A percentile compares a stretch with the other conserved stretches of the same genome.
phyloP scores from a whole-genome alignment of 345 rosid species.

The Kandelia obovata region DNA sequence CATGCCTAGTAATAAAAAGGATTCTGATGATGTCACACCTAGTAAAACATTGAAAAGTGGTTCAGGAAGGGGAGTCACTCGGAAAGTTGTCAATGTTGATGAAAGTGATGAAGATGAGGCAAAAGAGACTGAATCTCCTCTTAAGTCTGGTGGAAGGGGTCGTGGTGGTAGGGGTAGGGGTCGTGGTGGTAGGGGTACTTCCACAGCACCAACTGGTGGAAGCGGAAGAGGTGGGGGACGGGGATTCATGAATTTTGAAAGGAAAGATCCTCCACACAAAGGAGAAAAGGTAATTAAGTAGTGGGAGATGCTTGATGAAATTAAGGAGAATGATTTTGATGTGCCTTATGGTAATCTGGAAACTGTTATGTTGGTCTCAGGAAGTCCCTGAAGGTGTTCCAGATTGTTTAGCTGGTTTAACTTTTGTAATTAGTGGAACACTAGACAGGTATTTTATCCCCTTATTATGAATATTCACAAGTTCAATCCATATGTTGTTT shows the following conservation, averaged over 20 bases:
- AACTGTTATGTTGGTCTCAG: constrained; percentile 42
- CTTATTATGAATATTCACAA: constrained; percentile 2
- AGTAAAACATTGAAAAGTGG: constrained; percentile 74
- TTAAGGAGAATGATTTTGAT: background rate
- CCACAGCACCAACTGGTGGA: constrained; percentile 59
- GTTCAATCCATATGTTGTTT: background rate
- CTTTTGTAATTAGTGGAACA: constrained; percentile 97
- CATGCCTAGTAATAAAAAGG: constrained; percentile 40
- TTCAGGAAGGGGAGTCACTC: constrained; percentile 62
- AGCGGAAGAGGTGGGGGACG: constrained; percentile 93
- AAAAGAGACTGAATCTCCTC: constrained; percentile 49
- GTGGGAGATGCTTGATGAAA: constrained; percentile 3
- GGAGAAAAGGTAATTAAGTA: constrained; percentile 77
- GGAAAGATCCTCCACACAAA: constrained; percentile 99
- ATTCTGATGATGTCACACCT: constrained; percentile 48
- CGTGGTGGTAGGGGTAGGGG: constrained; percentile 93
- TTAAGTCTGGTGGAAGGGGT: constrained; percentile 72
- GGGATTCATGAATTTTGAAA: constrained; percentile 86
- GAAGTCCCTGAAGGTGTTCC: constrained; percentile 97
- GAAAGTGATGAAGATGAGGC: constrained; percentile 61
- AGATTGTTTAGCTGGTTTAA: constrained; percentile 78
- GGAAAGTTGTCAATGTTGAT: constrained; percentile 43
- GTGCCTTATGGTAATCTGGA: constrained; percentile 16
- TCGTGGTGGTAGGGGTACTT: constrained; percentile 72
- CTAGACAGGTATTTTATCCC: constrained; percentile 76